Conservation (phyloP, 495 filamentous ascomycete species). For the Penicillium parvum region DNA sequence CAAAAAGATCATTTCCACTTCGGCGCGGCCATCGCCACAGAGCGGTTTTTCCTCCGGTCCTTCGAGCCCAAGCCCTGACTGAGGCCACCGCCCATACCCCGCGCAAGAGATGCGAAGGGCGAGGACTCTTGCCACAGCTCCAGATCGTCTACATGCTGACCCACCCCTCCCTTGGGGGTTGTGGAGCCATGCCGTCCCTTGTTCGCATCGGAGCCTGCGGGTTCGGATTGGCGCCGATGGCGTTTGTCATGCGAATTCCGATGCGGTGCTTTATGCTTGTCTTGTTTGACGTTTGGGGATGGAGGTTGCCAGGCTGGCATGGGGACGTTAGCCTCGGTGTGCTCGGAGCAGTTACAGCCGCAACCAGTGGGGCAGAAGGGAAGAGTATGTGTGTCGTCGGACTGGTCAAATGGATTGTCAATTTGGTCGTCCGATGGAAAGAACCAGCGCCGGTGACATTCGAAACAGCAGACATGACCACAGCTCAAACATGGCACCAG, state of each 20-base stretch:
- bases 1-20: constrained; percentile 3
- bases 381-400: constrained; percentile 12
- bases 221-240: constrained; percentile 24
- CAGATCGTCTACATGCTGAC: constrained; percentile 32
- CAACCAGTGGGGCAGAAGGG: constrained; percentile 45
- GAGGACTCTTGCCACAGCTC: constrained; percentile 39
- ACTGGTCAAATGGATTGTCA: constrained; percentile 6
- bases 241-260: constrained; percentile 16
- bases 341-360: constrained; percentile 47
- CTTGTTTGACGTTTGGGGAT: constrained; percentile 9
- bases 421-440: constrained; percentile 12
- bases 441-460: constrained; percentile 44
- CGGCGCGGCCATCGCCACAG: constrained; percentile 13
- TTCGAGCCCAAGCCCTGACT: constrained; percentile 36
- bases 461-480: constrained; percentile 49
- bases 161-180: constrained; percentile 10
- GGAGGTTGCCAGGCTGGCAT: constrained; percentile 20
- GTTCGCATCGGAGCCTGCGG: constrained; percentile 9
- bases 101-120: constrained; percentile 44
- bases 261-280: not conserved
- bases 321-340: constrained; percentile 30
- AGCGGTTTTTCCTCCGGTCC: constrained; percentile 25
- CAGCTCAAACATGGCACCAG: constrained; percentile 49
- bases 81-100: constrained; percentile 42
- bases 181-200: constrained; percentile 2